Evolutionary conservation across 371 early-diverging fungal species (phyloP).

Genomic region (Lichtheimia hyalospora): DNA sequence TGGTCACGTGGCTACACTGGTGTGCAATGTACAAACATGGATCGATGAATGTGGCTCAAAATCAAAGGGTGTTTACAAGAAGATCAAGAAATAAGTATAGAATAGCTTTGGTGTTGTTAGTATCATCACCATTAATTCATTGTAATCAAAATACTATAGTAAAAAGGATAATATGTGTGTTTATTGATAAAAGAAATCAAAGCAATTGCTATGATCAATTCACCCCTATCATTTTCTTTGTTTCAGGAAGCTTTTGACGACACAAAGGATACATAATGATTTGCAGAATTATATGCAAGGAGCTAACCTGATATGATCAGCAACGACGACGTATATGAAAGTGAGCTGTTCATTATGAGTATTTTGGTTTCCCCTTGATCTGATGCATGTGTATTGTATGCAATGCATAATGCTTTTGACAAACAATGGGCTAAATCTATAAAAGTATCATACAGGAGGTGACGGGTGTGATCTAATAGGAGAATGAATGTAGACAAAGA

Average conservation of each 20-base stretch:
- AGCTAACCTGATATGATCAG: too few species aligned
- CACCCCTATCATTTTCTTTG: neutral
- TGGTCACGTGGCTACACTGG: constrained; percentile 23
- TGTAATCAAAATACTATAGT: neutral
- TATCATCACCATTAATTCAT: neutral
- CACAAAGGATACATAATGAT: too few species aligned
- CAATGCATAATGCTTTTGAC: too few species aligned
- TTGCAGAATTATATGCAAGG: too few species aligned
- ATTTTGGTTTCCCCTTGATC: too few species aligned
- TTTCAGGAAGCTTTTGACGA: neutral
- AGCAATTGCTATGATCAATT: neutral
- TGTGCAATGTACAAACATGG: constrained; percentile 20
- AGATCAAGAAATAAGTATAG: neutral
- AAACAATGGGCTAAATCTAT: too few species aligned
- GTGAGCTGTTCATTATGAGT: too few species aligned
- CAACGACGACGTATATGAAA: too few species aligned
- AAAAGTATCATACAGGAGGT: too few species aligned
- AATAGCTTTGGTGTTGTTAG: neutral
- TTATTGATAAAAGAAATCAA: neutral
- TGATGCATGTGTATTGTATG: too few species aligned
- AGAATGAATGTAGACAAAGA: too few species aligned
- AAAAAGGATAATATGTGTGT: neutral
- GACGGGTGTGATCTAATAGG: too few species aligned
- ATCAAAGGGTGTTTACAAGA: constrained; percentile 8
- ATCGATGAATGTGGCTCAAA: constrained; percentile 9